Base-by-base conservation (phyloP, 192 early-diverging fungal species). In the Rhizophagus sp. region DNA sequence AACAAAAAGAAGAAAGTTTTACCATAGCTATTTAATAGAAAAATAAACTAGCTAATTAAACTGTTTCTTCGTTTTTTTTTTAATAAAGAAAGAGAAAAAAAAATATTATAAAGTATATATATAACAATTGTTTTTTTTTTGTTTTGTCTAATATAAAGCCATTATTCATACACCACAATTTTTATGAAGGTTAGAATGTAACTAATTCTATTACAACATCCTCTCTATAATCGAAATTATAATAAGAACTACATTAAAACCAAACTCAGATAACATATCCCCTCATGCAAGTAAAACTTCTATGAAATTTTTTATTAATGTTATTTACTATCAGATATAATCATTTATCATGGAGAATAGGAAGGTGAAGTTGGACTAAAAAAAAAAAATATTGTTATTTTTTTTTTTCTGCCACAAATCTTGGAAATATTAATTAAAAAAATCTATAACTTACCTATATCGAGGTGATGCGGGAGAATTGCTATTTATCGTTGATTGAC, bases 341-440 rank as follows among this genome's bases (percentile, higher is more conserved):
- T 57, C 52, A 19, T 57, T 57, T 57, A 19, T 19, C 27, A 62
- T n/a, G 73, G 73, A 22, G 73, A 75, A 19, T 75, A 75, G 6
- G 73, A 34, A 30, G 73, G 73, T 75, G 73, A 75, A 33, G 73
- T 75, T 2, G 73, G 73, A 61, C 73, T 75, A 62, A 10, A 61
- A 11, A n/a, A 62, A 10, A 8, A 11, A 30, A 75, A 33, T 17
- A 62, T 25, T 52, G 13, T 44, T 57, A 25, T 52, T 10, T 33
- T 61, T 36, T n/a, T 4, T 2, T 36, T 36, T 4, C 34, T 41
- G 39, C 39, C 39, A 30, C 39, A 41, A 41, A 41, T 41, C 39
- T 41, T 41, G 39, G 36, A 50, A 30, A 30, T 49, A 33, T 39
- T 41, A 70, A 41, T 2, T 44, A 47, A 34, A 30, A 36, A 34